Percentiles rank a stretch among this genome's conserved stretches.
Conservation (phyloP, 2,329 filamentous ascomycete genomes). For the Colletotrichum sansevieriae region DNA sequence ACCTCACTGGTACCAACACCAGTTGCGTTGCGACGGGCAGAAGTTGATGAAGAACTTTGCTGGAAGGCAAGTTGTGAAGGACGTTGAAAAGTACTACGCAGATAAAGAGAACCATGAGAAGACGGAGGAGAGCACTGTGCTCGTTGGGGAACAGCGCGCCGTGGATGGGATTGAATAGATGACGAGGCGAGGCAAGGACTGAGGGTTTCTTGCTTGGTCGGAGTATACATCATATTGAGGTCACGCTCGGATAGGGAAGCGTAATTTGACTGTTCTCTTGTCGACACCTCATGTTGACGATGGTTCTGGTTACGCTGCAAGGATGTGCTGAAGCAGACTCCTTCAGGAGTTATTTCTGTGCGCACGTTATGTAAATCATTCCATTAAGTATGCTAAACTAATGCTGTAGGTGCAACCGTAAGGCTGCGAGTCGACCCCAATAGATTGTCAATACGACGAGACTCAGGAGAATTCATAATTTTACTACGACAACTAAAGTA, state of each 20-base stretch:
- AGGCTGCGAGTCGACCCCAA: no score
- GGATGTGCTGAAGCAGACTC: no score
- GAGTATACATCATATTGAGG: not conserved
- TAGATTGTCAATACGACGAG: no score
- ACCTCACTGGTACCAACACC: constrained; percentile 74
- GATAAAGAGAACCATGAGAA: constrained; percentile 46
- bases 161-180: constrained; percentile 16
- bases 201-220: not conserved
- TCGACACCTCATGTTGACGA: no score
- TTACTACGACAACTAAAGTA: no score
- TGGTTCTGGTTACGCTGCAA: no score
- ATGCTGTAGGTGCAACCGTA: no score
- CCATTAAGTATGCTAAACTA: no score
- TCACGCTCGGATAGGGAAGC: not conserved
- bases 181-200: not conserved
- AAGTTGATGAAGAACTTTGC: constrained; percentile 58
- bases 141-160: constrained; percentile 49
- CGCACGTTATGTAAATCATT: no score
- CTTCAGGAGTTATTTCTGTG: no score
- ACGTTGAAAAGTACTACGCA: constrained; percentile 56
- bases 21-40: constrained; percentile 59
- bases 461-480: no score
- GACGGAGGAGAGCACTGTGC: constrained; percentile 52
- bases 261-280: not conserved
- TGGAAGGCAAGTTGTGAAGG: constrained; percentile 62